phyloP scores from a whole-genome alignment of 306 rosid genomes.

The Alnus glutinosa region DNA sequence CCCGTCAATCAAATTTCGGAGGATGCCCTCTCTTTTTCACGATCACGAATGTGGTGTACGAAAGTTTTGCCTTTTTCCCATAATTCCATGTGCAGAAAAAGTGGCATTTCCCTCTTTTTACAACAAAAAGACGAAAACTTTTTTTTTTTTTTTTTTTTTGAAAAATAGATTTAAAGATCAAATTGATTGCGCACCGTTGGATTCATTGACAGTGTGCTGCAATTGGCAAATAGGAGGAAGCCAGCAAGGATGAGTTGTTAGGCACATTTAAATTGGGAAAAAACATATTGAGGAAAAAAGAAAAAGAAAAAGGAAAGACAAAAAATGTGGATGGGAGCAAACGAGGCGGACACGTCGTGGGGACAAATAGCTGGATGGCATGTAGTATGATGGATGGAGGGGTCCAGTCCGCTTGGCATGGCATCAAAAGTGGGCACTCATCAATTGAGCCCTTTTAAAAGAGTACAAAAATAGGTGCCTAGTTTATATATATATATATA shows the following conservation, averaged over 20 bases:
- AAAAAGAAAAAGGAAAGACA: not conserved
- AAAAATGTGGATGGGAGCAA: not conserved
- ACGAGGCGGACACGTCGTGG: constrained; percentile 11
- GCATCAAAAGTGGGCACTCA: constrained; percentile 12
- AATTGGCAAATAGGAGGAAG: not conserved
- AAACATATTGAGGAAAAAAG: not conserved
- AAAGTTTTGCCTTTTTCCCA: not conserved
- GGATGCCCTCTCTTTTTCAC: not conserved
- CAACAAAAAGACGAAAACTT: not conserved
- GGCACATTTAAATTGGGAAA: not conserved
- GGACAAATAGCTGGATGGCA: constrained; percentile 49
- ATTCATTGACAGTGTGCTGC: too few relatives aligned
- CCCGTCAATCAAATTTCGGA: too few relatives aligned
- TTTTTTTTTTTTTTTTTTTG: too few relatives aligned
- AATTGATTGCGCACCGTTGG: too few relatives aligned
- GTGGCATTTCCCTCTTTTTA: not conserved
- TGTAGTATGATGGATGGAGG: constrained; percentile 4
- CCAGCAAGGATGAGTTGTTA: not conserved
- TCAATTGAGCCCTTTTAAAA: not conserved
- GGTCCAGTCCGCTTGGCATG: constrained; percentile 26
- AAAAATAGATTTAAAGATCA: too few relatives aligned
- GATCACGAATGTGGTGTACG: not conserved
- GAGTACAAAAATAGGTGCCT: not conserved
- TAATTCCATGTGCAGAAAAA: not conserved
- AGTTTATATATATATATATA: not conserved